Conservation (phyloP, 2,329 filamentous ascomycete genomes). For the Bertia moriformis region DNA sequence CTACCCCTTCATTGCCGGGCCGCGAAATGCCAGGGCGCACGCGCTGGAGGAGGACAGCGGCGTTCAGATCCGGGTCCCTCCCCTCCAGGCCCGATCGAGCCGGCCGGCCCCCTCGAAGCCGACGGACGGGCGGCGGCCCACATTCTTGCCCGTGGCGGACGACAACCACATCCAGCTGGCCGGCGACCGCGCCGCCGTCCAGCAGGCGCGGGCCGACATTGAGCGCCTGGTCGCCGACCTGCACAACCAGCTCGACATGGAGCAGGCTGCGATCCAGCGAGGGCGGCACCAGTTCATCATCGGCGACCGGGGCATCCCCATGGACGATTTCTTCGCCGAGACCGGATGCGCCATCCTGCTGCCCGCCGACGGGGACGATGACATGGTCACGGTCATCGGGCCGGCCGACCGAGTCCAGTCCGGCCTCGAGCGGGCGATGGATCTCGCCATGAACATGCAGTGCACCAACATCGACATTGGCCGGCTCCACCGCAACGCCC, state of each 20-base stretch:
- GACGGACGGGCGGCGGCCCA: slow-evolving; percentile 46
- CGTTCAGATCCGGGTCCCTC: slow-evolving; percentile 69
- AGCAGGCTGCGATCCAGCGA: slow-evolving; percentile 69
- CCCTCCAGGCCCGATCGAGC: slow-evolving; percentile 59
- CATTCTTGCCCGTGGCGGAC: slow-evolving; percentile 55
- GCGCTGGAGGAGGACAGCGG: slow-evolving; percentile 60
- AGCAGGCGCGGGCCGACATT: slow-evolving; percentile 65
- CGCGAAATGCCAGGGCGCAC: slow-evolving; percentile 52
- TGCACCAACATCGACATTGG: slow-evolving; percentile 72
- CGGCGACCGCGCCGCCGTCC: slow-evolving; percentile 71
- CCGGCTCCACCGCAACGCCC: slow-evolving; percentile 61
- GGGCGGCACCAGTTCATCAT: slow-evolving; percentile 91
- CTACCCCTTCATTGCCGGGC: slow-evolving; percentile 85
- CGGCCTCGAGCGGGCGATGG: slow-evolving; percentile 72
- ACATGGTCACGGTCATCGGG: slow-evolving; percentile 74
- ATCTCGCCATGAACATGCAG: slow-evolving; percentile 76
- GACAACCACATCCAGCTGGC: slow-evolving; percentile 72
- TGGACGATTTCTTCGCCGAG: slow-evolving; percentile 75
- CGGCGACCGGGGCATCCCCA: slow-evolving; percentile 63
- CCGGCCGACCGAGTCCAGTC: slow-evolving; percentile 57
- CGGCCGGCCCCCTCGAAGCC: slow-evolving; percentile 52
- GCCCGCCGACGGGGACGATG: slow-evolving; percentile 61
- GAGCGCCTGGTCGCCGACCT: slow-evolving; percentile 67
- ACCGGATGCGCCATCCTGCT: slow-evolving; percentile 83
- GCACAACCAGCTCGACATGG: slow-evolving; percentile 58